These are phyloP conservation scores for Inga laurina DNA, from an alignment of 306 rosid genomes.

Conservation along the genomic window DNA sequence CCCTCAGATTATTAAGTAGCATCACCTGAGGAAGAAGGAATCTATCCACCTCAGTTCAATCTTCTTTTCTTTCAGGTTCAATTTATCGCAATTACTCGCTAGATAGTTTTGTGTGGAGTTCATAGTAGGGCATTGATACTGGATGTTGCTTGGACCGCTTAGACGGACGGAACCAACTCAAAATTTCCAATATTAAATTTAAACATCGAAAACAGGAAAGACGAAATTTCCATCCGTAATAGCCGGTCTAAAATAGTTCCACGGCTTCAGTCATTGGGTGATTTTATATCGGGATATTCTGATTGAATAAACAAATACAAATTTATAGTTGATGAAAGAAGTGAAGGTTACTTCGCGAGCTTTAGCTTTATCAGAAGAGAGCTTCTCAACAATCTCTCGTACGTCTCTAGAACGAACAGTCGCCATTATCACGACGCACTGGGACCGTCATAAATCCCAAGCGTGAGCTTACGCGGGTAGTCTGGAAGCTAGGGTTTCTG, in stretches of 20 bases:
- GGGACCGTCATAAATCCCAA: not conserved
- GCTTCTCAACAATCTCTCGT: conserved; percentile 72
- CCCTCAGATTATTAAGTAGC: conserved; percentile 10
- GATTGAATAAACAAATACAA: conserved; percentile 5
- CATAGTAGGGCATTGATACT: not conserved
- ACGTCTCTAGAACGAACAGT: conserved; percentile 71
- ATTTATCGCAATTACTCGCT: conserved; percentile 12
- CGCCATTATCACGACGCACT: conserved; percentile 39
- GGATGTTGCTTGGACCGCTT: not conserved
- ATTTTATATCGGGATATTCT: not conserved
- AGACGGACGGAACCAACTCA: not conserved
- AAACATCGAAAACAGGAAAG: not conserved
- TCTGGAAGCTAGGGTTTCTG: conserved; percentile 31
- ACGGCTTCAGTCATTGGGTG: not conserved
- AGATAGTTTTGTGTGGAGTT: not conserved
- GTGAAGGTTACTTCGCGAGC: conserved; percentile 69
- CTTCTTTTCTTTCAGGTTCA: not conserved
- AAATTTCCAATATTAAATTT: conserved; percentile 12
- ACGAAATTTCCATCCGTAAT: not conserved
- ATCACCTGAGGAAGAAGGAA: not conserved
- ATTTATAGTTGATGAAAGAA: conserved; percentile 19
- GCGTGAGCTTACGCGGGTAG: not conserved
- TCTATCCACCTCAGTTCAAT: not conserved
- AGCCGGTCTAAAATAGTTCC: not conserved
- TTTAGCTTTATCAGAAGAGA: conserved; percentile 83